Percentiles rank a stretch among this genome's conserved stretches.
These are phyloP conservation scores for Saussurea involucrata DNA, from an alignment of 129 eudicot genomes.

Conservation along the genomic window DNA sequence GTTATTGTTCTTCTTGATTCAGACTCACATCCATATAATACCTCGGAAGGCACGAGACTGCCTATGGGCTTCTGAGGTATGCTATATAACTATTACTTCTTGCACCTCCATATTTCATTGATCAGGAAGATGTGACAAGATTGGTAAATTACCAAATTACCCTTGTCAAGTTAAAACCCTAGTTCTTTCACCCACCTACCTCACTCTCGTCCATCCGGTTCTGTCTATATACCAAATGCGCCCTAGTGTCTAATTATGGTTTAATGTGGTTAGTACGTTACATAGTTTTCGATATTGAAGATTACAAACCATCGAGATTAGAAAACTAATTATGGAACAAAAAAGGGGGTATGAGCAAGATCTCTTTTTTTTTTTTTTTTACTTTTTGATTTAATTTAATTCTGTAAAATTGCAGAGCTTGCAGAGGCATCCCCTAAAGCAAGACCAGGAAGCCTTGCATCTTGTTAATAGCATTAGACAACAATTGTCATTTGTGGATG, in stretches of 20 bases:
- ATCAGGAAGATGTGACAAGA: background rate
- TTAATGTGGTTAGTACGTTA: background rate
- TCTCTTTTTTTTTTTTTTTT: background rate
- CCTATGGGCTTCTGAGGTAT: slow-evolving; percentile 96
- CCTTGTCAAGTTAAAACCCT: background rate
- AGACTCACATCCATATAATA: slow-evolving; percentile 95
- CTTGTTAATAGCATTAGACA: slow-evolving; percentile 66
- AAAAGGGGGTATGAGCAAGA: background rate
- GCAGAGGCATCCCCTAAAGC: slow-evolving; percentile 59
- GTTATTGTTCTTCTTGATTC: slow-evolving; percentile 23
- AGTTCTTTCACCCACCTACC: background rate
- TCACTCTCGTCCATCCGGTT: background rate
- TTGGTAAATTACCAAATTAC: background rate
- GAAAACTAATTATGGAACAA: background rate
- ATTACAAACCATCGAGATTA: background rate
- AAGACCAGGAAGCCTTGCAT: slow-evolving; percentile 58
- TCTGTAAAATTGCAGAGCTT: slow-evolving; percentile 46
- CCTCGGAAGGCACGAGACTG: slow-evolving; percentile 88
- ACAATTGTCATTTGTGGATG: slow-evolving; percentile 37
- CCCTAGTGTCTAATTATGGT: background rate
- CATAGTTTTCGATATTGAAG: background rate
- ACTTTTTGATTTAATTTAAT: background rate
- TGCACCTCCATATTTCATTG: background rate
- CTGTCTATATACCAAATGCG: background rate
- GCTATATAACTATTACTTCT: background rate